Conservation (phyloP, 495 filamentous ascomycete genomes). For the Trypethelium eluteriae region DNA sequence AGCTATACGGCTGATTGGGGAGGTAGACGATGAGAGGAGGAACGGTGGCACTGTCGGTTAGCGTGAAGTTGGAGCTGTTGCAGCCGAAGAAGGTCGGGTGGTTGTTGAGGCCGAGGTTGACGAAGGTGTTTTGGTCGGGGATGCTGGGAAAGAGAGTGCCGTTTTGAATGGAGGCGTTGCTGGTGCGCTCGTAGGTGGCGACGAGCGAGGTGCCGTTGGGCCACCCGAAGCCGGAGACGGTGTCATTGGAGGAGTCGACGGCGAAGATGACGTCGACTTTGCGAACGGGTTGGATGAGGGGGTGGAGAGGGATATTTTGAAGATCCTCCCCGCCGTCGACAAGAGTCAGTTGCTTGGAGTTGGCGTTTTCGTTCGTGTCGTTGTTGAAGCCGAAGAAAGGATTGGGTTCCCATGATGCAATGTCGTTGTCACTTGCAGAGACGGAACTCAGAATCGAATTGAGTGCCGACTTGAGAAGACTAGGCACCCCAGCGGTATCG, state of each 20-base stretch:
- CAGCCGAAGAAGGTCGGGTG: slow-evolving; percentile 93
- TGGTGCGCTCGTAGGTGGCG: slow-evolving; percentile 71
- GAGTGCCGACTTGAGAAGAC: slow-evolving; percentile 52
- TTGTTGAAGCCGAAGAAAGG: slow-evolving; percentile 72
- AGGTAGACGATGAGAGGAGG: slow-evolving; percentile 80
- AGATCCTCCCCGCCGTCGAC: slow-evolving; percentile 82
- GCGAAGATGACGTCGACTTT: slow-evolving; percentile 88
- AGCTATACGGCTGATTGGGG: slow-evolving; percentile 77
- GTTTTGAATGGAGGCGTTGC: slow-evolving; percentile 56
- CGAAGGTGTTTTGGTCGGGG: slow-evolving; percentile 76
- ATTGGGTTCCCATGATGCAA: slow-evolving; percentile 75
- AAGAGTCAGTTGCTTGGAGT: slow-evolving; percentile 54
- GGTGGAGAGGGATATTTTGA: slow-evolving; percentile 83
- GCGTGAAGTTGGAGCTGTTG: slow-evolving; percentile 58
- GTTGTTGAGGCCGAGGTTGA: slow-evolving; percentile 77
- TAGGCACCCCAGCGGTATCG: slow-evolving; percentile 36
- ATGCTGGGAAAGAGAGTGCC: slow-evolving; percentile 77
- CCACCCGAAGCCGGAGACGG: slow-evolving; percentile 51
- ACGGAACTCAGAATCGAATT: slow-evolving; percentile 47
- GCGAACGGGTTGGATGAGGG: slow-evolving; percentile 70
- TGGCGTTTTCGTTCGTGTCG: slow-evolving; percentile 51
- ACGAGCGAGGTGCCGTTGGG: slow-evolving; percentile 81
- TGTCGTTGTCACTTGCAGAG: slow-evolving; percentile 57
- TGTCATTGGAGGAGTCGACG: slow-evolving; percentile 80
- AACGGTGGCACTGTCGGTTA: slow-evolving; percentile 27